These are phyloP conservation scores for Kluyveromyces lactis DNA, from an alignment of 805 yeast species.

Conservation along the genomic window DNA sequence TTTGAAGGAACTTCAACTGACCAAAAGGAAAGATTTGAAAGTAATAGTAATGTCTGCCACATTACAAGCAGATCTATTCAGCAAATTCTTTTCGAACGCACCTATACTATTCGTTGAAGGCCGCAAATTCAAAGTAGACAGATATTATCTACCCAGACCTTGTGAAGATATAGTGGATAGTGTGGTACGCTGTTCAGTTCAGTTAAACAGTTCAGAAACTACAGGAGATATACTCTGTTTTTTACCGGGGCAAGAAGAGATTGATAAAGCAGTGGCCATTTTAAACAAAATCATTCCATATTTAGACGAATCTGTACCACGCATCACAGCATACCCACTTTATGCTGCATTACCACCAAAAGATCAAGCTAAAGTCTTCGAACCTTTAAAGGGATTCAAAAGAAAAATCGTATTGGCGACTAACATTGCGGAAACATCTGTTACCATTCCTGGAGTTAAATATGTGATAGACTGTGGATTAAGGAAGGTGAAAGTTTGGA, in stretches of 20 bases:
- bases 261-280: conserved; percentile 69
- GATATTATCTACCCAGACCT: conserved; percentile 52
- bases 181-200: conserved; percentile 63
- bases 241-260: conserved; percentile 95
- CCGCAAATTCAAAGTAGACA: conserved; percentile 74
- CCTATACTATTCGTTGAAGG: conserved; percentile 89
- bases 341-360: conserved; percentile 90
- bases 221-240: conserved; percentile 87
- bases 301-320: conserved; percentile 54
- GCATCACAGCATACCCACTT: conserved; percentile 69
- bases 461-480: conserved; percentile 91
- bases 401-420: conserved; percentile 89
- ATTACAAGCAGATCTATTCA: conserved; percentile 74
- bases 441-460: conserved; percentile 89
- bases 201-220: conserved; percentile 70
- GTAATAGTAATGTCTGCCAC: conserved; percentile 95
- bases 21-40: conserved; percentile 47
- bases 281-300: conserved; percentile 54
- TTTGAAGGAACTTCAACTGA: conserved; percentile 52
- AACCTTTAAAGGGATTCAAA: conserved; percentile 49
- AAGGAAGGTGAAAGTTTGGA: conserved; percentile 90
- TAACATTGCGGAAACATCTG: conserved; percentile 95
- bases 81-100: conserved; percentile 66
- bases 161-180: conserved; percentile 82
- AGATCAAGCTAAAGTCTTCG: conserved; percentile 76